Base-by-base conservation (phyloP, 352 stramenopile species). In the Pythium rishiriense region DNA sequence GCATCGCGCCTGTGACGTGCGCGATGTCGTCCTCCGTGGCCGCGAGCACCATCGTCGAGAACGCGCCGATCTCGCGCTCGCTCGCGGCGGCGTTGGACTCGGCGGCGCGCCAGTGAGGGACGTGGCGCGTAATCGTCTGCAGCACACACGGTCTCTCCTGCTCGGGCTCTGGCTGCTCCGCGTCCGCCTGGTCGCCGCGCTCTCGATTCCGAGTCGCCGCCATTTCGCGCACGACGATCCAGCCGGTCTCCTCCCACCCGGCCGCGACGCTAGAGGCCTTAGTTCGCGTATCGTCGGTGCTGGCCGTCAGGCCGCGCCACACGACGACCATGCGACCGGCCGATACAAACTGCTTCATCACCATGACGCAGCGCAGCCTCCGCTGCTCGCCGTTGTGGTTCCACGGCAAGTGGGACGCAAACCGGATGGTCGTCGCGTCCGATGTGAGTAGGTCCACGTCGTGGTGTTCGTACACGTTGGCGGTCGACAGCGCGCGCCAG, bases 241-340 rank as follows among this genome's bases (percentile, higher is more conserved):
- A 87, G n/a, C 78, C 76, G 9, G 78, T 85, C 68, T 87, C 76
- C 57, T 87, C 76, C 49, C 39, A 61, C 0, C 53, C 53, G 21
- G 74, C 80, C 33, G 71, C 78, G 68, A 84, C 24, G 0, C 56
- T 66, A 33, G 51, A 60, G 37, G 73, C 61, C 19, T 73, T 57
- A 21, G 69, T 66, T 4, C 31, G 24, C 25, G n/a, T n/a, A n/a
- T n/a, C n/a, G n/a, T n/a, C n/a, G n/a, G 64, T 66, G 7, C 68
- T 69, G 0, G 68, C 76, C 31, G 76, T 59, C 26, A 37, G 29
- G 19, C 47, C 59, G 8, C 76, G 70, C 78, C 78, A 87, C 4
- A 84, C 78, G n/a, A 84, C 68, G 47, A 74, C 74, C 48, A 84
- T 59, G 33, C 74, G 70, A 37, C 83, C 59, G 1, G 26, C 42